Percentiles rank a stretch among this genome's conserved stretches.
Conservation (phyloP, 2,329 filamentous ascomycete species). For the Bipolaris oryzae region DNA sequence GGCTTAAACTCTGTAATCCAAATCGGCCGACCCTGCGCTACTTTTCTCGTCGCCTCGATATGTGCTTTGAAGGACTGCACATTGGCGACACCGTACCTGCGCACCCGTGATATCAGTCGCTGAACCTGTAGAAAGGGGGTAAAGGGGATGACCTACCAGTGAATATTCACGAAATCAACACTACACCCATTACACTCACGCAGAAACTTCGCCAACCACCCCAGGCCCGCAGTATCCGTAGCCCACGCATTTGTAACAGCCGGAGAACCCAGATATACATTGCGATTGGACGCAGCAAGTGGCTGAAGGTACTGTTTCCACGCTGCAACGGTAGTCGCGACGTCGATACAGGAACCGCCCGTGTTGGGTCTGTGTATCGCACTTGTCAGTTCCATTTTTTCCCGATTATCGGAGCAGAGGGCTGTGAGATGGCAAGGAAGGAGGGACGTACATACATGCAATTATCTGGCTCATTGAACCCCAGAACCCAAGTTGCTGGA, state of each 20-base stretch:
- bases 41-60: slow-evolving; percentile 35
- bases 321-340: slow-evolving; percentile 14
- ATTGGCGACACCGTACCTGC: slow-evolving; percentile 32
- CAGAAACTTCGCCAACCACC: slow-evolving; percentile 38
- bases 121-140: neutral
- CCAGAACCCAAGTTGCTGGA: slow-evolving; percentile 29
- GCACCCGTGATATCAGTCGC: neutral
- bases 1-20: slow-evolving; percentile 47
- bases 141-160: slow-evolving; percentile 28
- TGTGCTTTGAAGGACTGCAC: slow-evolving; percentile 41
- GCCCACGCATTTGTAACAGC: slow-evolving; percentile 37
- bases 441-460: slow-evolving; percentile 24
- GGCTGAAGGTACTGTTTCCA: slow-evolving; percentile 32
- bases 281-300: slow-evolving; percentile 18
- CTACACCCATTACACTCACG: slow-evolving; percentile 34
- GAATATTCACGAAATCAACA: slow-evolving; percentile 45
- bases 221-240: slow-evolving; percentile 21
- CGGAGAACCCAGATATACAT: slow-evolving; percentile 39
- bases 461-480: slow-evolving; percentile 47
- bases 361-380: slow-evolving; percentile 5
- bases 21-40: slow-evolving; percentile 59
- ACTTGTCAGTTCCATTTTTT: neutral
- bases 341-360: slow-evolving; percentile 35
- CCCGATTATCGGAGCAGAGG: too few relatives aligned
- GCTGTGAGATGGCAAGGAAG: too few relatives aligned